Conservation (phyloP, 2,329 filamentous ascomycete species). For the Emergomyces orientalis region DNA sequence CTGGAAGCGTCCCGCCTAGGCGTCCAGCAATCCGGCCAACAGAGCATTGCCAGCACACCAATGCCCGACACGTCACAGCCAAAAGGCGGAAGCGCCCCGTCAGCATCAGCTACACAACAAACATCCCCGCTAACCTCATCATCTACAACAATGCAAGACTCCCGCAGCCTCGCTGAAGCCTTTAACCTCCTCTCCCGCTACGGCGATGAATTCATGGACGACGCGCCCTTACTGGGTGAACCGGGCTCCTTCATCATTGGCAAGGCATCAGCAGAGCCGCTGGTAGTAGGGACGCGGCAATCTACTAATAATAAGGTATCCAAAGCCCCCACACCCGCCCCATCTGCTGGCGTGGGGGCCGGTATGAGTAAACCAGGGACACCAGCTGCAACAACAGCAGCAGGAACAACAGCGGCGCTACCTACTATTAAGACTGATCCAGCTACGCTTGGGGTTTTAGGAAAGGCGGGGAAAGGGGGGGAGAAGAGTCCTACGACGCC, state of each 20-base stretch:
- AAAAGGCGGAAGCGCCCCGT: constrained; percentile 22
- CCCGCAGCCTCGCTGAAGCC: constrained; percentile 38
- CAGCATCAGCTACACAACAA: constrained; percentile 13
- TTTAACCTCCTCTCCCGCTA: constrained; percentile 45
- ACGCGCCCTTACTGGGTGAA: constrained; percentile 53
- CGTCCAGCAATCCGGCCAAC: constrained; percentile 29
- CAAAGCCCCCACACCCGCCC: constrained; percentile 10
- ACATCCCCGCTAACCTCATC: constrained; percentile 3
- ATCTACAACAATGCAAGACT: constrained; percentile 24
- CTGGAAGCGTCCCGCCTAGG: constrained; percentile 27
- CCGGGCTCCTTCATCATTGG: constrained; percentile 53
- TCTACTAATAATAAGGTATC: constrained; percentile 4
- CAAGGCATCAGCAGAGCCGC: constrained; percentile 19
- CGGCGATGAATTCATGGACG: constrained; percentile 55
- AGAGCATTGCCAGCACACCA: constrained; percentile 42
- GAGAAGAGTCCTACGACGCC: constrained; percentile 26
- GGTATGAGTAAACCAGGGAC: constrained; percentile 10
- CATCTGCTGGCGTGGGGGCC: constrained; percentile 6
- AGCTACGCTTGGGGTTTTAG: constrained; percentile 18
- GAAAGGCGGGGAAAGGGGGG: constrained; percentile 26
- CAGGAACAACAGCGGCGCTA: not conserved
- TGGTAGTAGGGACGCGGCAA: not conserved
- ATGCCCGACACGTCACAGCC: constrained; percentile 32
- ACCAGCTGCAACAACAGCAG: constrained; percentile 9
- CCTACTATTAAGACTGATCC: constrained; percentile 21